Evolutionary conservation across 805 yeast genomes (phyloP).

Genomic region (Ogataea pilisensis): DNA sequence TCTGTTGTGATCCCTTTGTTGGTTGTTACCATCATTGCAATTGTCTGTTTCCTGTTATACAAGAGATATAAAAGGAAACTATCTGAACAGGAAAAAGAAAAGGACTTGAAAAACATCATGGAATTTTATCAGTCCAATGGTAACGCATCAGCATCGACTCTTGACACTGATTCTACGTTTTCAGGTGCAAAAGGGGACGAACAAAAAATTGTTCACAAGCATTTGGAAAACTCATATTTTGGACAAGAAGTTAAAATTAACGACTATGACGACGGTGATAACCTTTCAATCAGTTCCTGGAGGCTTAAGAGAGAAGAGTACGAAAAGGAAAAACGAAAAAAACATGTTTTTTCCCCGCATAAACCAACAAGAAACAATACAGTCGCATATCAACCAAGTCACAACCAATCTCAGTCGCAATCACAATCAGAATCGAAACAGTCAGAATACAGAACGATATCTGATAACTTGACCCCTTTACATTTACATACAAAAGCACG

Average conservation of each 20-base stretch:
- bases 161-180: constrained; percentile 12
- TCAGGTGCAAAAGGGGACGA: constrained; percentile 2
- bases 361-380: constrained; percentile 4
- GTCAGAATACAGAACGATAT: too few species aligned
- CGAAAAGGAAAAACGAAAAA: constrained; percentile 24
- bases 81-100: constrained; percentile 27
- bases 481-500: constrained; percentile 3
- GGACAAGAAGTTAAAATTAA: constrained; percentile 26
- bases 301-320: constrained; percentile 45
- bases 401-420: background rate
- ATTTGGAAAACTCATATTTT: constrained; percentile 10
- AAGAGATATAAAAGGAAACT: constrained; percentile 24
- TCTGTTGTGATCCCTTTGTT: constrained; percentile 42
- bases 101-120: constrained; percentile 27
- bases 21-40: constrained; percentile 31
- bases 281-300: constrained; percentile 50
- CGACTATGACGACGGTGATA: constrained; percentile 36
- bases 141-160: constrained; percentile 21
- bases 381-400: constrained; percentile 2
- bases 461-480: too few species aligned
- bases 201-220: background rate
- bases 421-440: background rate
- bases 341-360: constrained; percentile 1
- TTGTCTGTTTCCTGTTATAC: constrained; percentile 27
- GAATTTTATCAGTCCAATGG: constrained; percentile 28